Conservation (phyloP, 495 filamentous ascomycete genomes). For the Penicillium angulare region DNA sequence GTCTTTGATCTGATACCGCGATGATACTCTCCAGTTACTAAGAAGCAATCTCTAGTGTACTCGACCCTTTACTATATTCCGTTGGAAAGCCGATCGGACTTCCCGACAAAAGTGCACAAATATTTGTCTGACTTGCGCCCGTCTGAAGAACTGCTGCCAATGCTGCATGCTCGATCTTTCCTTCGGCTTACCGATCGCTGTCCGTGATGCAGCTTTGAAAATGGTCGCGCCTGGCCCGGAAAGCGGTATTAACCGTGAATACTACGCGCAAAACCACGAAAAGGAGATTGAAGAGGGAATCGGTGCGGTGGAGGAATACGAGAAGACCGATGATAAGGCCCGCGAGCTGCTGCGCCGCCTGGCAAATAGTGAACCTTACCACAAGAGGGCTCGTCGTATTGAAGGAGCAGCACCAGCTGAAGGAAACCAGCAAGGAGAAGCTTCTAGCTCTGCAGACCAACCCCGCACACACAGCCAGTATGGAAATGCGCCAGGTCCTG, state of each 20-base stretch:
- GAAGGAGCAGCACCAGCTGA: slow-evolving; percentile 53
- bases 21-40: neutral
- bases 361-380: slow-evolving; percentile 91
- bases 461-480: slow-evolving; percentile 40
- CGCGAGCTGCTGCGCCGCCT: slow-evolving; percentile 80
- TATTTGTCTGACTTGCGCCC: slow-evolving; percentile 93
- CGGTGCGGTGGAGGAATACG: slow-evolving; percentile 80
- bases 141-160: slow-evolving; percentile 96
- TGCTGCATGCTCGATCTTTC: slow-evolving; percentile 97
- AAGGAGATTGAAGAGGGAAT: slow-evolving; percentile 89
- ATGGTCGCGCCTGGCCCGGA: slow-evolving; percentile 91
- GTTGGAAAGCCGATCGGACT: slow-evolving; percentile 88
- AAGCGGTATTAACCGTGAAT: slow-evolving; percentile 91
- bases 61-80: slow-evolving; percentile 92
- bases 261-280: slow-evolving; percentile 96
- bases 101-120: slow-evolving; percentile 83
- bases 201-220: slow-evolving; percentile 95
- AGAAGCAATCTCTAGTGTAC: slow-evolving; percentile 59
- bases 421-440: slow-evolving; percentile 30
- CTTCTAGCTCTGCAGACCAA: slow-evolving; percentile 19
- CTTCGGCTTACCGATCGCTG: slow-evolving; percentile 88
- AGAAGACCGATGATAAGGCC: slow-evolving; percentile 96
- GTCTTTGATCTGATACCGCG: slow-evolving; percentile 9
- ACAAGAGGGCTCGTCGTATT: slow-evolving; percentile 74
- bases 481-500: slow-evolving; percentile 54